Percentiles rank a stretch among this genome's conserved stretches.
phyloP scores from a whole-genome alignment of 805 yeast species.

The Ogataea sp. region DNA sequence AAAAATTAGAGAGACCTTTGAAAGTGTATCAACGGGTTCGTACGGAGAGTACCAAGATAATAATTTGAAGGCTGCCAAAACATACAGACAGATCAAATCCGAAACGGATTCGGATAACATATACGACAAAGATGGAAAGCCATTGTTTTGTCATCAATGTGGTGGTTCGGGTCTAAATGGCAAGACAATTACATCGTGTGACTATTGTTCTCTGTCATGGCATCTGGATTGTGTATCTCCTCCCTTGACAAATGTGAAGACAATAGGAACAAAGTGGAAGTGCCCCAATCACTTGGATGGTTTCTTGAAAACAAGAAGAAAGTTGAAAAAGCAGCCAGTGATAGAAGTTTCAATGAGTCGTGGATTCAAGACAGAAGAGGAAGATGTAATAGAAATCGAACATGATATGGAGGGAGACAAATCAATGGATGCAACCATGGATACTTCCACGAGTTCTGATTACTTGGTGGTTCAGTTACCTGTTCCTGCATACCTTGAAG shows the following conservation, averaged over 20 bases:
- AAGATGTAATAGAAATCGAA: slow-evolving; percentile 40
- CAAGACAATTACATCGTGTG: slow-evolving; percentile 62
- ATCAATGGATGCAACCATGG: not conserved
- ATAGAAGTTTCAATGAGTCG: slow-evolving; percentile 48
- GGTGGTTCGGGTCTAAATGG: slow-evolving; percentile 56
- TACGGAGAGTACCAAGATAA: slow-evolving; percentile 68
- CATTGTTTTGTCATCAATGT: slow-evolving; percentile 71
- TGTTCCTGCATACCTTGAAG: not conserved
- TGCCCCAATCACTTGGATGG: slow-evolving; percentile 79
- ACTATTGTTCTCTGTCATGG: slow-evolving; percentile 77
- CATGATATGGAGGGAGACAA: slow-evolving; percentile 23
- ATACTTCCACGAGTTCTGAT: not conserved
- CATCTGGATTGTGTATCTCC: slow-evolving; percentile 82
- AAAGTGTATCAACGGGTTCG: slow-evolving; percentile 59
- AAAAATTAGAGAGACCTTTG: slow-evolving; percentile 60
- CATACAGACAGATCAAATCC: slow-evolving; percentile 37
- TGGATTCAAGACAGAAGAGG: slow-evolving; percentile 39
- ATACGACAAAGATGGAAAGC: slow-evolving; percentile 59
- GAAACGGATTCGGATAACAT: slow-evolving; percentile 43
- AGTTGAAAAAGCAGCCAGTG: slow-evolving; percentile 41
- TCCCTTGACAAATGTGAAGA: slow-evolving; percentile 66
- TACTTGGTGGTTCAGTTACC: not conserved
- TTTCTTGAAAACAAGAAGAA: slow-evolving; percentile 37
- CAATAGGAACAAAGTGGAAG: slow-evolving; percentile 76
- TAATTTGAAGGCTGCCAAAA: slow-evolving; percentile 41